Conservation (phyloP, 2,329 filamentous ascomycete genomes). For the Aspergillus awamori region DNA sequence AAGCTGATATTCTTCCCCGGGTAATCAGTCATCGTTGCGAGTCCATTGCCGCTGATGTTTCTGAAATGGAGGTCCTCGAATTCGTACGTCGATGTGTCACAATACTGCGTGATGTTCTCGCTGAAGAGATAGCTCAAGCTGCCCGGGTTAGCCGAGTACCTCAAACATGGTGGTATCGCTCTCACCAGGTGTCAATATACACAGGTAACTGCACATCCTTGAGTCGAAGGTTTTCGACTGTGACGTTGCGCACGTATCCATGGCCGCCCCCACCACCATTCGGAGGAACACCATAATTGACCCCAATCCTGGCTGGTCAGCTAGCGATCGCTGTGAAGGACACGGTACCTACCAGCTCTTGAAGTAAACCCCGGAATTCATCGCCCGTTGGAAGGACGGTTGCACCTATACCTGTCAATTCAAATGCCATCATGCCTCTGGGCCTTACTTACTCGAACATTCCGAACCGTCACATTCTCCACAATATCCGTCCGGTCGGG, state of each 20-base stretch:
- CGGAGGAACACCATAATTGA: not conserved
- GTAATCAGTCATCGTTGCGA: not conserved
- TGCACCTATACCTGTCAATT: not conserved
- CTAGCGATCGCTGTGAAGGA: not conserved
- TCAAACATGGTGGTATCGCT: not conserved
- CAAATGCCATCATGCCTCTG: too few species aligned
- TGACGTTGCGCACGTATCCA: not conserved
- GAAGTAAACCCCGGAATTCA: not conserved
- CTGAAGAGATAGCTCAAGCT: not conserved
- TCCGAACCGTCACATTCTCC: constrained; percentile 43
- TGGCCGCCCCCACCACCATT: not conserved
- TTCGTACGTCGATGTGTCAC: not conserved
- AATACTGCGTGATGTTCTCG: not conserved
- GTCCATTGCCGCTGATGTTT: not conserved
- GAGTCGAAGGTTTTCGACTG: not conserved
- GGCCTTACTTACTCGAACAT: constrained; percentile 18
- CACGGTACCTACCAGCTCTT: not conserved
- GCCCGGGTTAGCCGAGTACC: not conserved
- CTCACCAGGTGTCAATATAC: not conserved
- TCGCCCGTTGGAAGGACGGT: not conserved
- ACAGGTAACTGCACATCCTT: not conserved
- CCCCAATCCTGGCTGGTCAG: not conserved
- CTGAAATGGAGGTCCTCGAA: not conserved
- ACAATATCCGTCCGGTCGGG: constrained; percentile 40
- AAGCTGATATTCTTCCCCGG: not conserved